Conservation (phyloP, 2,329 filamentous ascomycete species). For the Verticillium tricorpus region DNA sequence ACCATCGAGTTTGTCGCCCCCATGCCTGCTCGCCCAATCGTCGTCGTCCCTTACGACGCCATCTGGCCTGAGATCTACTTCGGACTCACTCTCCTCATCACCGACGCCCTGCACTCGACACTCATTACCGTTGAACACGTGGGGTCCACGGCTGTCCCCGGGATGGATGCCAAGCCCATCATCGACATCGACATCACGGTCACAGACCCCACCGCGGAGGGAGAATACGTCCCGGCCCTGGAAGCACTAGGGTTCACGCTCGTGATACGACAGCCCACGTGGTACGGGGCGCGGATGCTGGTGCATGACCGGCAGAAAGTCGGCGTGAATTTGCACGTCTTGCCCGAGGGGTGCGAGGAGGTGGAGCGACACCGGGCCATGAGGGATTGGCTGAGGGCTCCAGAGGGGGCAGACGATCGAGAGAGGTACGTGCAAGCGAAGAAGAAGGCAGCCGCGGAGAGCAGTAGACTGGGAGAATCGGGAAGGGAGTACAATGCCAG, state of each 20-base stretch:
- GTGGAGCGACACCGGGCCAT: conserved; percentile 38
- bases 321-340: conserved; percentile 44
- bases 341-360: conserved; percentile 36
- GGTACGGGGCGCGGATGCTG: conserved; percentile 46
- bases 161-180: conserved; percentile 44
- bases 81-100: background rate
- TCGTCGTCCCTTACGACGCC: background rate
- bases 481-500: conserved; percentile 33
- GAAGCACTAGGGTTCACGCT: conserved; percentile 41
- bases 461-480: conserved; percentile 23
- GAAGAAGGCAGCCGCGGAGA: conserved; percentile 24
- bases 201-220: conserved; percentile 32
- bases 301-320: conserved; percentile 14
- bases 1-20: background rate
- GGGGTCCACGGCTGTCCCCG: conserved; percentile 46
- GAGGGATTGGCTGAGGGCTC: conserved; percentile 34
- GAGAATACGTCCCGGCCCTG: conserved; percentile 35
- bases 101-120: background rate
- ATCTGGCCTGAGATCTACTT: background rate
- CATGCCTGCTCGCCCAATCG: background rate
- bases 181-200: conserved; percentile 50
- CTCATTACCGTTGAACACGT: conserved; percentile 32
- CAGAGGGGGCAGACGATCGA: conserved; percentile 27
- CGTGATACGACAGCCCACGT: conserved; percentile 37
- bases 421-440: conserved; percentile 35